Conservation (phyloP, 169 alveolate species). For the Plasmodium vivax region DNA sequence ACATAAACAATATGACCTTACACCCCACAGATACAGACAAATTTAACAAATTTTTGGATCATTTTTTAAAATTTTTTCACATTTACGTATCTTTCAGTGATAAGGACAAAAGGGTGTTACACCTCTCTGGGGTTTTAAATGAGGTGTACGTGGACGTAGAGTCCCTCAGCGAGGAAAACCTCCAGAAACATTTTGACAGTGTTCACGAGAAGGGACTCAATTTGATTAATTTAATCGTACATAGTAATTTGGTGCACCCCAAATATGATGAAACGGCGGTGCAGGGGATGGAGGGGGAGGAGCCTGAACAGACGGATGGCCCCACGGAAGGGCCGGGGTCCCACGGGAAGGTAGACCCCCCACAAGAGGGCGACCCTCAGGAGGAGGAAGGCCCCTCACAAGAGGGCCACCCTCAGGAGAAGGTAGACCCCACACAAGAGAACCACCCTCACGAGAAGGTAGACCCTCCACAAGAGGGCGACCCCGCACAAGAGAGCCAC, state of each 20-base stretch:
- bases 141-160: constrained; percentile 40
- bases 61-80: constrained; percentile 5
- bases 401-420: no score
- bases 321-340: not conserved
- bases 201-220: not conserved
- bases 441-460: no score
- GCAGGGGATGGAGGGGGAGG: not conserved
- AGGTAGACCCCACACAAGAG: no score
- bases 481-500: no score
- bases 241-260: constrained; percentile 18
- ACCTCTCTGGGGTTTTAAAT: constrained; percentile 35
- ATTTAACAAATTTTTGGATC: constrained; percentile 31
- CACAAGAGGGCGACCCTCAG: no score
- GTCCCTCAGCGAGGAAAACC: not conserved
- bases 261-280: not conserved
- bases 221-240: constrained; percentile 45
- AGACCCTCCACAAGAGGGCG: no score
- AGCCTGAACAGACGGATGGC: not conserved
- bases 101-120: constrained; percentile 25
- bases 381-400: no score
- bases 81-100: constrained; percentile 23
- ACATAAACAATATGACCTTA: constrained; percentile 2
- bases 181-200: constrained; percentile 10
- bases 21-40: constrained; percentile 15
- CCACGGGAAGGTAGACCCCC: no score